Percentiles rank a stretch among this genome's conserved stretches.
These are phyloP conservation scores for Coix lacrymajobi DNA, from an alignment of 176 grass and related monocot genomes.

Conservation along the genomic window DNA sequence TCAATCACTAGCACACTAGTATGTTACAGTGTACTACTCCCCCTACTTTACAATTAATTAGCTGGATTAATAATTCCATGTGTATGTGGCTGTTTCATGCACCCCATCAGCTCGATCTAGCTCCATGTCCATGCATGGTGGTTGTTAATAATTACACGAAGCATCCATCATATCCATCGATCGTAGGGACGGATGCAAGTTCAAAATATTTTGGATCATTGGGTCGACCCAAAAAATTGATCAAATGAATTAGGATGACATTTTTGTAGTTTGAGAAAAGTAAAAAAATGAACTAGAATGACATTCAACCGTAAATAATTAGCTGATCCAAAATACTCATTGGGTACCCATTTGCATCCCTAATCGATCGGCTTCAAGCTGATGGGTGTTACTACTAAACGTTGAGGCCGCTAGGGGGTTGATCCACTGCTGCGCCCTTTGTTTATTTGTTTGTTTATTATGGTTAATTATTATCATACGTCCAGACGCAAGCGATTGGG, in stretches of 20 bases:
- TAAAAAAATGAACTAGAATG: too few species aligned
- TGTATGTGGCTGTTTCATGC: background rate
- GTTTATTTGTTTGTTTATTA: background rate
- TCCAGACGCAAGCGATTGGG: background rate
- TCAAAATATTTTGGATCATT: too few species aligned
- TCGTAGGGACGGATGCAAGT: too few species aligned
- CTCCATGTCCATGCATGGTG: too few species aligned
- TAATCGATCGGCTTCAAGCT: slow-evolving; percentile 21
- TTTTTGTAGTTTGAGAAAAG: too few species aligned
- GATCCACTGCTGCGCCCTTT: background rate
- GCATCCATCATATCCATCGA: slow-evolving; percentile 6
- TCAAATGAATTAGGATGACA: too few species aligned
- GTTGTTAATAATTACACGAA: background rate
- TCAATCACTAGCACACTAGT: background rate
- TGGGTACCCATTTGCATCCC: too few species aligned
- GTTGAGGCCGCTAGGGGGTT: background rate
- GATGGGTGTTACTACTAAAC: background rate
- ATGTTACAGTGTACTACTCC: background rate
- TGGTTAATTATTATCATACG: background rate
- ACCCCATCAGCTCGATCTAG: background rate
- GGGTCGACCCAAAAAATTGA: too few species aligned
- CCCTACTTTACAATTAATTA: background rate
- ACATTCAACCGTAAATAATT: too few species aligned
- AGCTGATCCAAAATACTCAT: too few species aligned
- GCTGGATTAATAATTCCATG: background rate